Evolutionary conservation across 495 filamentous ascomycete species (phyloP), one percentile per base, ranked within the genome.

Genomic region (Penicillium malachiteum): DNA sequence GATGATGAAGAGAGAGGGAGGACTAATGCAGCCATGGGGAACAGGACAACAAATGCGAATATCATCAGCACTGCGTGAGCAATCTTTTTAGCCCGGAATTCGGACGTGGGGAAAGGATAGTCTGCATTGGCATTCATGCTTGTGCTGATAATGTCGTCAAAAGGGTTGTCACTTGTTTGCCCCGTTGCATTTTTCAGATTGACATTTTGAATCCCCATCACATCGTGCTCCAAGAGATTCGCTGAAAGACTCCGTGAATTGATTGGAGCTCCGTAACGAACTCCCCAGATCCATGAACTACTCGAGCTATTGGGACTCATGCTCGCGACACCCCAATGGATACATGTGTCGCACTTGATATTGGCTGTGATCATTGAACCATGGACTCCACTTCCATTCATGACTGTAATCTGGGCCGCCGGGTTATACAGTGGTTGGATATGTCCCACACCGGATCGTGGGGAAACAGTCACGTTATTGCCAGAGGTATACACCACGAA

Each of bases 241-340:
- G 78, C 81, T 7, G 66, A 68, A 3, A 59, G 40, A 49, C 76
- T 77, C 10, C 78, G 73, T 10, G 83, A 81, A 34, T 81, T 73
- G 43, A 93, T 61, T 1, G 86, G 58, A 0, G 68, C 63, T 5
- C 91, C 87, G 11, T 67, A 60, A 50, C 83, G 84, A 66, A 79
- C 78, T 2, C 86, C 87, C 62, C 78, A 86, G 57, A 96, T 87
- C 83, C 88, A 93, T 11, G 70, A 60, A 16, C 79, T 78, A 7
- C 59, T 66, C 1, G 75, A 64, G 31, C 64, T 69, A 11, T 57
- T 77, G 18, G 78, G 67, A 52, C 81, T 62, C 48, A 77, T 74
- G n/a, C 56, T 55, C 4, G 78, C 75, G n/a, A 82, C 73, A 10
- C 64, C 73, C 79, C 88, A 85, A 3, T 72, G 64, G 1, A 68